phyloP scores from a whole-genome alignment of 345 rosid species.

The Eucalyptus coolabah region DNA sequence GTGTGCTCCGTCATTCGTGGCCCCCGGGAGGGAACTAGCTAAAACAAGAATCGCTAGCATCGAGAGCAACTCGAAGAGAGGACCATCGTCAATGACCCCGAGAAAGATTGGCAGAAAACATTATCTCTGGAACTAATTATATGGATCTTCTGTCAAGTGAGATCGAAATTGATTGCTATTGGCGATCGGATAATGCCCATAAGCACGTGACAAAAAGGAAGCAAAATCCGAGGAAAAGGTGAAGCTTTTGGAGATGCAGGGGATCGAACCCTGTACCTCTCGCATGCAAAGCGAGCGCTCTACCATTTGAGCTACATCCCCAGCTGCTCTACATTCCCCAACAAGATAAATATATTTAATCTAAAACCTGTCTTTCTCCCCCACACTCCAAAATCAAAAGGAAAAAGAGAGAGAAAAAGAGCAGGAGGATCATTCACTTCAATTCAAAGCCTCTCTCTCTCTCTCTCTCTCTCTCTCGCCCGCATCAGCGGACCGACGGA shows the following conservation, averaged over 20 bases:
- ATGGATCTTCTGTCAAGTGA: neutral
- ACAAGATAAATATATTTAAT: accelerated
- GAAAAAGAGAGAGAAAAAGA: neutral
- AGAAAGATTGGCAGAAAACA: neutral
- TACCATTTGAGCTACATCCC: slow-evolving; percentile 67
- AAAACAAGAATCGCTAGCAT: neutral
- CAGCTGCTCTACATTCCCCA: accelerated
- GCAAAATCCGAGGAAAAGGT: neutral
- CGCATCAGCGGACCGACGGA: neutral
- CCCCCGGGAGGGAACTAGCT: neutral
- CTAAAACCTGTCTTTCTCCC: neutral
- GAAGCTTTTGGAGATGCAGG: slow-evolving; percentile 22
- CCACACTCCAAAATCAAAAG: neutral
- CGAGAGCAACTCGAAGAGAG: neutral
- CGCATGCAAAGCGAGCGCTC: slow-evolving; percentile 55
- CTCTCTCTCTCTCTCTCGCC: neutral
- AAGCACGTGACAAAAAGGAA: neutral
- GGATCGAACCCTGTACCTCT: slow-evolving; percentile 46
- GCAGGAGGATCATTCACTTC: neutral
- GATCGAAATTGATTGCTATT: neutral
- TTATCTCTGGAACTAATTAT: neutral
- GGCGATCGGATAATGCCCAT: neutral
- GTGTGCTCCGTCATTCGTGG: neutral
- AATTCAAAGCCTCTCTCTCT: neutral
- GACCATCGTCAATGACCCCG: neutral